Evolutionary conservation across 192 early-diverging fungal species (phyloP).

Genomic region (Linnemannia zychae): DNA sequence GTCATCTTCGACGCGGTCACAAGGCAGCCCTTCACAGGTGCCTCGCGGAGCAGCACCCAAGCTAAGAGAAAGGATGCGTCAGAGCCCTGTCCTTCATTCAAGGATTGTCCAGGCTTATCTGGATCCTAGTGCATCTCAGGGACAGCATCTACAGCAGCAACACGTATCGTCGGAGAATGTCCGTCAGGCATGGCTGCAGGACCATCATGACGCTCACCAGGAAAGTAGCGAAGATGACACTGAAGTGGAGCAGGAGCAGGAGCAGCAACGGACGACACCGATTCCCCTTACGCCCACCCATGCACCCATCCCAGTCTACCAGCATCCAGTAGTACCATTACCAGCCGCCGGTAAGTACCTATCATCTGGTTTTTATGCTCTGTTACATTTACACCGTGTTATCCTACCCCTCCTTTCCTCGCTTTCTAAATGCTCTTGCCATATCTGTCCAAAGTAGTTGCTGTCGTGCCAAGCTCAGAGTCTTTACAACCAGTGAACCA

Average conservation of each 20-base stretch:
- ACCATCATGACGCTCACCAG: slow-evolving; percentile 33
- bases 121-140: slow-evolving; percentile 20
- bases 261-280: neutral
- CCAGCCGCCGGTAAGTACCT: neutral
- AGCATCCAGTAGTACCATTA: neutral
- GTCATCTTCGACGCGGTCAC: slow-evolving; percentile 9
- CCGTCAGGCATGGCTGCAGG: slow-evolving; percentile 46
- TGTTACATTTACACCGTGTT: neutral
- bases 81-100: slow-evolving; percentile 44
- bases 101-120: slow-evolving; percentile 50
- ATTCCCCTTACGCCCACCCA: neutral
- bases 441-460: neutral
- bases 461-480: neutral
- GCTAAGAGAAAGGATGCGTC: slow-evolving; percentile 46
- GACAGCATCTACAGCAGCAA: slow-evolving; percentile 13
- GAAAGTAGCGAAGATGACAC: slow-evolving; percentile 50
- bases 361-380: neutral
- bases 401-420: neutral
- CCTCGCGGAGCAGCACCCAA: slow-evolving; percentile 23
- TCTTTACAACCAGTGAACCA: neutral
- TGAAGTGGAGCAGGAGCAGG: neutral
- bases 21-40: slow-evolving; percentile 13
- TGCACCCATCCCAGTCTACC: neutral
- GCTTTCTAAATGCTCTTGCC: neutral
- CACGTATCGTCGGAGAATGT: slow-evolving; percentile 24